phyloP scores from a whole-genome alignment of 257 asterid species.

The Ophiorrhiza pumila region DNA sequence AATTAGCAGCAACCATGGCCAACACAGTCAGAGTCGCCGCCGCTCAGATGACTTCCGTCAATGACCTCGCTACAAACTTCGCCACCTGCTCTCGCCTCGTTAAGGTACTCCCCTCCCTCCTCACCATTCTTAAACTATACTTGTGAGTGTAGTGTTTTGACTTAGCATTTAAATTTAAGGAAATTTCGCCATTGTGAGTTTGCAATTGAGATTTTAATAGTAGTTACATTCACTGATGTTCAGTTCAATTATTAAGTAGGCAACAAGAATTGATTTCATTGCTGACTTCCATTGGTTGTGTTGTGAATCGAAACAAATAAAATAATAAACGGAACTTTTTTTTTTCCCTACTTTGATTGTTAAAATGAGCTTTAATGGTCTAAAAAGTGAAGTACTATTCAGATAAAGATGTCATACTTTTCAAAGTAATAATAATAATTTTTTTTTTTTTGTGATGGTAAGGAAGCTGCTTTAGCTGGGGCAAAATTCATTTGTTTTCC shows the following conservation, averaged over 20 bases:
- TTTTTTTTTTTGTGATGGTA: constrained; percentile 19
- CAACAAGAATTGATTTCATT: not conserved
- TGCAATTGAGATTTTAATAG: not conserved
- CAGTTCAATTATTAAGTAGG: not conserved
- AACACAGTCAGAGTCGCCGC: constrained; percentile 69
- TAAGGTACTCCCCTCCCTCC: constrained; percentile 26
- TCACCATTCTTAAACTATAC: not conserved
- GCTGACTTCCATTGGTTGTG: not conserved
- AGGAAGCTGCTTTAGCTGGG: constrained; percentile 89
- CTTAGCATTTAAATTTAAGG: not conserved
- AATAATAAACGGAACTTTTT: not conserved
- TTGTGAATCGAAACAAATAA: not conserved
- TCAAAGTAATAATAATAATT: constrained; percentile 17
- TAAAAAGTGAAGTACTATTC: not conserved
- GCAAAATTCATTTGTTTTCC: constrained; percentile 89
- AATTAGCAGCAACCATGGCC: constrained; percentile 47
- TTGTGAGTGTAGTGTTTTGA: not conserved
- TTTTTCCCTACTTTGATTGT: not conserved
- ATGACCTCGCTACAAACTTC: constrained; percentile 65
- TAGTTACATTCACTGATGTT: not conserved
- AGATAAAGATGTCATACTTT: not conserved
- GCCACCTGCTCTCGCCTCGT: constrained; percentile 83
- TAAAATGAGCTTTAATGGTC: not conserved
- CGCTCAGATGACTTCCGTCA: constrained; percentile 92
- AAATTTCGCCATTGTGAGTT: too few relatives aligned